phyloP scores from a whole-genome alignment of 192 early-diverging fungal species.

The Endogone sp. region DNA sequence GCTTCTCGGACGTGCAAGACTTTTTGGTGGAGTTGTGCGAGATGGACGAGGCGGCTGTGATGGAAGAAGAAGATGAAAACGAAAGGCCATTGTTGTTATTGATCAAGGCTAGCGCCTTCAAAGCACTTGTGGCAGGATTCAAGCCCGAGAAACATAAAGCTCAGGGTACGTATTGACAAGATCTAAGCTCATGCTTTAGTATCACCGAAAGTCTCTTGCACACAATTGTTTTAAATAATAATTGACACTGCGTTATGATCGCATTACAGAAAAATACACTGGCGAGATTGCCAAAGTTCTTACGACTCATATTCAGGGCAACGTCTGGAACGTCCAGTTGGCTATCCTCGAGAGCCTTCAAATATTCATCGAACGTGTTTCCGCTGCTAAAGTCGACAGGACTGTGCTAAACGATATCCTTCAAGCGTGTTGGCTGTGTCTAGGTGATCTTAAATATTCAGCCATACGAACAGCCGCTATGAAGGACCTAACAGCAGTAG shows the following conservation, averaged over 20 bases:
- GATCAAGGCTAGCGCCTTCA: slow-evolving; percentile 66
- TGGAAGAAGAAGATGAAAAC: slow-evolving; percentile 50
- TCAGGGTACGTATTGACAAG: slow-evolving; percentile 44
- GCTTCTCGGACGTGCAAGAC: slow-evolving; percentile 53
- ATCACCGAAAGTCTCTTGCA: too few relatives aligned
- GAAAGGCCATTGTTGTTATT: slow-evolving; percentile 57
- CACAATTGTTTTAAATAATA: too few relatives aligned
- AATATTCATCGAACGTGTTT: slow-evolving; percentile 42
- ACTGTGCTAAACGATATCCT: slow-evolving; percentile 28
- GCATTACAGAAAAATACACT: slow-evolving; percentile 36
- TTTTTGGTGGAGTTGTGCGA: slow-evolving; percentile 43
- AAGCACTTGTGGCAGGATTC: slow-evolving; percentile 57
- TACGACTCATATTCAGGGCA: slow-evolving; percentile 46
- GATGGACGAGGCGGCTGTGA: slow-evolving; percentile 37
- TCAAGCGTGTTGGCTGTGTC: slow-evolving; percentile 37
- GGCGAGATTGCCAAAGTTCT: slow-evolving; percentile 39
- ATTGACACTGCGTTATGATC: slow-evolving; percentile 1
- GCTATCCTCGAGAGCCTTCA: slow-evolving; percentile 66
- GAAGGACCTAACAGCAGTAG: slow-evolving; percentile 33
- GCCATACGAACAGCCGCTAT: slow-evolving; percentile 58
- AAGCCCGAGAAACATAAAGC: slow-evolving; percentile 29
- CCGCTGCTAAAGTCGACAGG: slow-evolving; percentile 10
- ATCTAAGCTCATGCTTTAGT: background rate
- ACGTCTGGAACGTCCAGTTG: slow-evolving; percentile 83
- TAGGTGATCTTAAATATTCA: slow-evolving; percentile 62